Base-by-base conservation (phyloP, 2,329 filamentous ascomycete species). In the Fusarium pseudoanthophilum region DNA sequence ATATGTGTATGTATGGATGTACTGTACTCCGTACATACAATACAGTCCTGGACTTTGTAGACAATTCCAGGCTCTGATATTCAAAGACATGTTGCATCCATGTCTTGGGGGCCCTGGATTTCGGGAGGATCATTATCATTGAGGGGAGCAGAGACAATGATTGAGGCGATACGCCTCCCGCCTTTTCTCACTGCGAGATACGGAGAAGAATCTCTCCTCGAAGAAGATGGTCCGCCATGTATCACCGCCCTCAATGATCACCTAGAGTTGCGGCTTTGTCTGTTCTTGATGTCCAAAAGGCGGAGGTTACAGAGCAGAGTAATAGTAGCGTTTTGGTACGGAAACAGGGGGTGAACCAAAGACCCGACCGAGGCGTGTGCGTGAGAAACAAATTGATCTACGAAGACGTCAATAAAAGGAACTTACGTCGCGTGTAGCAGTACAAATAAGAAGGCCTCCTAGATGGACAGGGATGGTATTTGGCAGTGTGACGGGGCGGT, bases 21-120 rank as follows among this genome's bases (percentile, higher is more conserved):
- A 63, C 32, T 32, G 37, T 34, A 26, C 26, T 26, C n/a, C n/a
- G 26, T 26, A 26, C 26, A 5, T 26, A 57, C 40, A 34, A 32
- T 57, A 21, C 39, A 42, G 36, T 42, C 16, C 26, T 16, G 36
- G 10, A 57, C 18, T 36, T 42, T 51, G 34, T 37, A 24, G 37
- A 28, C 58, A 62, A 63, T 60, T 76, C 71, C 75, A 75, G 73
- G 62, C 69, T 73, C 57, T 61, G 67, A 71, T 75, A 65, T 67
- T 45, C 61, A 71, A 61, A 61, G 55, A 64, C 60, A 69, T 51
- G 32, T 18, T 67, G 45, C 65, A 64, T 51, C 51, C 67, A 69
- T 58, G 64, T 68, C 58, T 66, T 64, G 71, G 74, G 64, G 64
- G 49, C 20, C 49, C 37, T 57, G 63, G 73, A 64, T 69, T 69